These are phyloP conservation scores for Podospora didyma DNA, from an alignment of 495 filamentous ascomycete species.

Conservation along the genomic window DNA sequence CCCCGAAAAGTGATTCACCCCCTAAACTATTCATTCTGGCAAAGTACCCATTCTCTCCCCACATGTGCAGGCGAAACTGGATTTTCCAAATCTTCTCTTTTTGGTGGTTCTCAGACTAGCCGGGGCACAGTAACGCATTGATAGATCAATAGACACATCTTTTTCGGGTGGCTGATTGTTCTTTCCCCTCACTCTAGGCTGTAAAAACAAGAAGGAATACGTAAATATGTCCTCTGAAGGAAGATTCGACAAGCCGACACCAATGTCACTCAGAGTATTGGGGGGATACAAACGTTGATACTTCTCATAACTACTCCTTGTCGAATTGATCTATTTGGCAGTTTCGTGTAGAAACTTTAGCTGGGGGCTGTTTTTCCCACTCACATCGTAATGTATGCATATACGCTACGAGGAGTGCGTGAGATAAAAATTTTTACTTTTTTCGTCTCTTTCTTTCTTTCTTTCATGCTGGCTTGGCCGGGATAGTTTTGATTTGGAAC, in stretches of 20 bases:
- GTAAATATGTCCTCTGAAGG: too few relatives aligned
- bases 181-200: constrained; percentile 28
- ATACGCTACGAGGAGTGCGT: too few relatives aligned
- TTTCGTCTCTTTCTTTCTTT: too few relatives aligned
- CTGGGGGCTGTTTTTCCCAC: too few relatives aligned
- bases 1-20: constrained; percentile 37
- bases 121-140: not conserved
- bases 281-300: too few relatives aligned
- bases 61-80: not conserved
- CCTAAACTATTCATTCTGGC: not conserved
- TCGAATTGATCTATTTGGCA: too few relatives aligned
- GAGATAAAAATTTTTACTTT: too few relatives aligned
- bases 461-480: constrained; percentile 44
- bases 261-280: too few relatives aligned
- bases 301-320: too few relatives aligned
- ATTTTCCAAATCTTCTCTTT: not conserved
- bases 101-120: not conserved
- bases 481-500: constrained; percentile 91
- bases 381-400: too few relatives aligned
- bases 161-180: constrained; percentile 31
- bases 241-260: too few relatives aligned
- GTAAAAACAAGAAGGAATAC: constrained; percentile 15
- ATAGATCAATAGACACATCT: constrained; percentile 8
- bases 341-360: too few relatives aligned
- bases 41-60: not conserved